These are phyloP conservation scores for Debaryomyces udenii DNA, from an alignment of 1,139 yeast species.

Conservation along the genomic window DNA sequence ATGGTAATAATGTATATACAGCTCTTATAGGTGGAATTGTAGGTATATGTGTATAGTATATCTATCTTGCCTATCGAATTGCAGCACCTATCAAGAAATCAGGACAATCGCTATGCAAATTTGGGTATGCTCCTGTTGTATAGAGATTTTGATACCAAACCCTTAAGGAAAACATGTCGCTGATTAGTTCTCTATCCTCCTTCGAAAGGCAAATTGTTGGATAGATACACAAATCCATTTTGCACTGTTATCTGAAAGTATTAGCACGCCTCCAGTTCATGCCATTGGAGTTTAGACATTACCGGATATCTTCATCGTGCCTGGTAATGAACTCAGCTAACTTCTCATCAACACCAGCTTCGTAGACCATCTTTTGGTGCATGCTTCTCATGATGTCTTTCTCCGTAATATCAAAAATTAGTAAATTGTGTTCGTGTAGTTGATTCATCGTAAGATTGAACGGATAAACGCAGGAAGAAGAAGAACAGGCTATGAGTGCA, in stretches of 20 bases:
- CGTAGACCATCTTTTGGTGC: constrained; percentile 26
- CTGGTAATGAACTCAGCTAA: constrained; percentile 33
- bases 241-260: not conserved
- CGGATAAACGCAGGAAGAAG: constrained; percentile 33
- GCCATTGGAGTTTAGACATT: constrained; percentile 1
- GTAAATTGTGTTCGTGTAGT: constrained; percentile 27
- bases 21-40: no score
- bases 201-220: no score
- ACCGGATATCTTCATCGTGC: constrained; percentile 25
- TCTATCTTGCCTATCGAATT: no score
- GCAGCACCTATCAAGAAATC: no score
- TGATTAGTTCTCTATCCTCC: no score
- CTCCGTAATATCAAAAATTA: constrained; percentile 24
- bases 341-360: constrained; percentile 27
- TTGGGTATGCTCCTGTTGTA: no score
- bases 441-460: constrained; percentile 33
- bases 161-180: no score
- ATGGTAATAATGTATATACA: not conserved
- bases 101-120: no score
- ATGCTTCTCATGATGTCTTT: constrained; percentile 30
- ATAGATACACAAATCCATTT: no score
- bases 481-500: constrained; percentile 32
- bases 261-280: not conserved
- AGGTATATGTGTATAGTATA: no score
- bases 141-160: no score